Base-by-base conservation (phyloP, 2,329 filamentous ascomycete species). In the Cryphonectria parasitica region DNA sequence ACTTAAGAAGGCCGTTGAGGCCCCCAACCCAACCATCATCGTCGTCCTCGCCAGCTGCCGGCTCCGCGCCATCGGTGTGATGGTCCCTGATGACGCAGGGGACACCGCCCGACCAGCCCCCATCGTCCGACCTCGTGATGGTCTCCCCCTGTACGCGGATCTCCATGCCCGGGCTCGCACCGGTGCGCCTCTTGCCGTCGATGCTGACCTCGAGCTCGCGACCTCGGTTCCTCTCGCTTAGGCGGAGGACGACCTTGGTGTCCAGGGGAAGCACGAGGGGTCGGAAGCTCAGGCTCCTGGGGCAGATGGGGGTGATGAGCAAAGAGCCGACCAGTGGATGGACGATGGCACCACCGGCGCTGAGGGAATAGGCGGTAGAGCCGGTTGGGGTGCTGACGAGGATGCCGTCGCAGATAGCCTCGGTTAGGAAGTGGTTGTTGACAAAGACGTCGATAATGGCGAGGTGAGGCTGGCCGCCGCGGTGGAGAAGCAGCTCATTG, bases 1-100 rank as follows among this genome's bases (percentile, higher is more conserved):
- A 99, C 83, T 99, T 99, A 75, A 99, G 82, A 77, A 98, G 79
- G 13, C 94, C 93, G 78, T 97, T 99, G 77, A 99, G 81, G 0
- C 96, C 95, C 0, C 95, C 95, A 2, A 99, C 95, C 96, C 96
- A 99, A 25, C 95, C 94, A 80, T 98, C 95, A 76, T 98, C 94
- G 62, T 91, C 88, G 73, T 90, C 88, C 2, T 83, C 75, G 34
- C 80, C 76, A 52, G 79, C 79, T 15, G 22, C 79, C 13, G 41
- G 19, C 43, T 64, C 65, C n/a, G 61, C 66, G 75, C 75, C 86
- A 74, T 75, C 86, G 83, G 75, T 85, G 76, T 75, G 82, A 74
- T 81, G 79, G 17, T 82, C 87, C 62, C 94, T 86, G 77, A 98
- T 96, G 43, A 98, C 92, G 78, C 94, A 97, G 2, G 96, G 96